A percentile compares a stretch with the other conserved stretches of the same genome.
These are phyloP conservation scores for Venturia pyrina DNA, from an alignment of 2,329 filamentous ascomycete species.

Conservation along the genomic window DNA sequence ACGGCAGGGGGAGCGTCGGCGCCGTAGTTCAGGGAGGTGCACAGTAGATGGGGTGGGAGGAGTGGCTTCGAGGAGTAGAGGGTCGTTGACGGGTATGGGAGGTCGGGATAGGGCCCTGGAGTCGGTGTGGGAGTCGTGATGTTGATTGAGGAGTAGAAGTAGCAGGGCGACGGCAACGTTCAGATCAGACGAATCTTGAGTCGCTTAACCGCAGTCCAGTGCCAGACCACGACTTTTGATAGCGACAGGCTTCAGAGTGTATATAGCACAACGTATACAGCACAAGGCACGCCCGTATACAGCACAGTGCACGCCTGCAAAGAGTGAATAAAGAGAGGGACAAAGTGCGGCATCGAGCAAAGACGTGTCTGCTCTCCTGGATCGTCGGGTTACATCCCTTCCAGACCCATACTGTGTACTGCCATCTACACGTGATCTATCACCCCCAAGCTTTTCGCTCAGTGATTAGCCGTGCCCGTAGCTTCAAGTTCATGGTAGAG, in stretches of 20 bases:
- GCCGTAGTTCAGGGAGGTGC: background rate
- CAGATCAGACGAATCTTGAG: background rate
- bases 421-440: background rate
- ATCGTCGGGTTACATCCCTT: background rate
- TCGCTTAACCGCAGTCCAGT: background rate
- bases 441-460: background rate
- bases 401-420: background rate
- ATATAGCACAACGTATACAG: background rate
- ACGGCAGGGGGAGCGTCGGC: background rate
- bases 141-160: background rate
- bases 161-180: too few relatives aligned
- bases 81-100: background rate
- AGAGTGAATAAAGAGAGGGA: background rate
- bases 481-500: too few relatives aligned
- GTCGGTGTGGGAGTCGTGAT: background rate
- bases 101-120: background rate
- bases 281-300: too few relatives aligned
- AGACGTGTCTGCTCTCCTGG: background rate
- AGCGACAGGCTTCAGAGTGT: background rate
- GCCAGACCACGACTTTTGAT: background rate
- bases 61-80: background rate
- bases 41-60: background rate
- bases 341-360: background rate
- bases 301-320: background rate
- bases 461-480: background rate